Conservation (phyloP, 2,329 filamentous ascomycete genomes). For the Pseudogymnoascus sp. region DNA sequence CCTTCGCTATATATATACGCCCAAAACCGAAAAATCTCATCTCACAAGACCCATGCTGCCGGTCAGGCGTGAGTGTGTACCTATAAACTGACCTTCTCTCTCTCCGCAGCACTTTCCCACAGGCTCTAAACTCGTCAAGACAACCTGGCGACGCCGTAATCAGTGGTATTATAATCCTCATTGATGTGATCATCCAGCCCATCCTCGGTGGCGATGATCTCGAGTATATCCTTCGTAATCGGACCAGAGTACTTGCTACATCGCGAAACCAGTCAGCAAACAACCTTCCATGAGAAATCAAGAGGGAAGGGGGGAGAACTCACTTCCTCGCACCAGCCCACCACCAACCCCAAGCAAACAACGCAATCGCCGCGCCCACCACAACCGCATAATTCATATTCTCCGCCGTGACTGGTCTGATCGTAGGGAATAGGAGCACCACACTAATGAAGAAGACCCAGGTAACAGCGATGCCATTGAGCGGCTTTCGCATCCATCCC, state of each 20-base stretch:
- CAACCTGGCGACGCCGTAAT: neutral
- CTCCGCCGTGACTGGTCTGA: slow-evolving; percentile 36
- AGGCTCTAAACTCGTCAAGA: neutral
- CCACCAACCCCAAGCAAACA: slow-evolving; percentile 44
- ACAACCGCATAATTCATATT: slow-evolving; percentile 46
- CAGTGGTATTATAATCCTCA: neutral
- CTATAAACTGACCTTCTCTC: neutral
- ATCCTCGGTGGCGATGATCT: slow-evolving; percentile 33
- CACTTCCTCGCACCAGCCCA: slow-evolving; percentile 25
- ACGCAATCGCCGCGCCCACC: slow-evolving; percentile 36
- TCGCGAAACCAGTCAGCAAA: neutral
- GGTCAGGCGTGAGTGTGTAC: neutral
- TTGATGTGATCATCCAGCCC: neutral
- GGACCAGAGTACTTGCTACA: slow-evolving; percentile 49
- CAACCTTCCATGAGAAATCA: neutral
- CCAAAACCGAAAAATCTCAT: neutral
- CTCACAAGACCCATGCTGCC: neutral
- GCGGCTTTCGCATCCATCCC: slow-evolving; percentile 43
- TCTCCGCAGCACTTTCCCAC: neutral
- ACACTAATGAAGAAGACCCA: slow-evolving; percentile 57
- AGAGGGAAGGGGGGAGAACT: neutral
- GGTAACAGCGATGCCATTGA: slow-evolving; percentile 48
- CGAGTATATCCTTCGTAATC: slow-evolving; percentile 44
- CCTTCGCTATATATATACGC: neutral
- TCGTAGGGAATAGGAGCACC: slow-evolving; percentile 47